Evolutionary conservation across 2,329 filamentous ascomycete species (phyloP), one percentile per base, ranked within the genome.

Genomic region (Didymella arachidicola): DNA sequence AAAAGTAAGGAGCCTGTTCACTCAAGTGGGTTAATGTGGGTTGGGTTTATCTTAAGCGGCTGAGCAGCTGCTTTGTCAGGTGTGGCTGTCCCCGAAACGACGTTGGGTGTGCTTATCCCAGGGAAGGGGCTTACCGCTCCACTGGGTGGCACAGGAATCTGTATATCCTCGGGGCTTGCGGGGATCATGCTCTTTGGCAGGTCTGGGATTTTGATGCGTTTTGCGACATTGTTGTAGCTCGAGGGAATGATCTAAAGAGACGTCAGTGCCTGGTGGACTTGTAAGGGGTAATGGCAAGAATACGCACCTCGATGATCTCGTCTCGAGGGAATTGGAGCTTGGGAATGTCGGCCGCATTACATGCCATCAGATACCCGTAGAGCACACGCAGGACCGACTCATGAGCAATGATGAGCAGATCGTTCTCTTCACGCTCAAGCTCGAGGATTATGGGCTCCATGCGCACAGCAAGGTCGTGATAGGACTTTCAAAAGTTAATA

Each of bases 341-440:
- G 4, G 95, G 95, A 62, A 99, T 99, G 72, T 96, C 93, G 77
- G 90, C 90, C 8, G 96, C 93, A 74, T 94, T 95, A 79, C 95
- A 98, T 68, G 96, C 95, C 95, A 99, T 99, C 38, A 99, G 83
- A 78, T 99, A 99, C 25, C 93, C 93, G 74, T 99, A 99, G 3
- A 99, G 84, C 25, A 99, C 95, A 42, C 95, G 91, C 45, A 99
- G 84, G n/a, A 99, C 95, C 50, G 92, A 96, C 77, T 99, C 95
- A 77, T 99, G 95, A 0, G 95, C 95, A 67, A 99, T 97, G 73
- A 99, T 97, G 52, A 99, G 85, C n/a, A 99, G 84, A 74, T 99
- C 95, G 66, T 96, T 96, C 70, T 97, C 92, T 79, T 99, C 95
- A 42, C 95, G 89, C 80, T 99, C 95, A 14, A 99, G 86, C 76